phyloP scores from a whole-genome alignment of 345 rosid species.

The Brassica carinata region DNA sequence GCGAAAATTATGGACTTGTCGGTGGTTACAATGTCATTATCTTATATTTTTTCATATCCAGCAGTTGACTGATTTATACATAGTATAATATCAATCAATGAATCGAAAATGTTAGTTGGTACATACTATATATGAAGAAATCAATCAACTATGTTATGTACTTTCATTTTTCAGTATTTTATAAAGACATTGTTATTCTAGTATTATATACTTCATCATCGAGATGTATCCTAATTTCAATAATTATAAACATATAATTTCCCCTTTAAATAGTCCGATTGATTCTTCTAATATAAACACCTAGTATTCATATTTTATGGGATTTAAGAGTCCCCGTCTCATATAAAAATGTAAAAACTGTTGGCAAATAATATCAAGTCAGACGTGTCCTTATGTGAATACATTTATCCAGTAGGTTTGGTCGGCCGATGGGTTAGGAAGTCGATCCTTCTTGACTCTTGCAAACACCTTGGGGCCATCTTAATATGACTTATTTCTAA shows the following conservation, averaged over 20 bases:
- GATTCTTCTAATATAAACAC: neutral
- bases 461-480: slow-evolving; percentile 13
- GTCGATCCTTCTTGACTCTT: slow-evolving; percentile 15
- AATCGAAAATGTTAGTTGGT: neutral
- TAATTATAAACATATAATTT: no score
- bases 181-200: neutral
- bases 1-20: slow-evolving; percentile 14
- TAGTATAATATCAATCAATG: neutral
- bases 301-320: neutral
- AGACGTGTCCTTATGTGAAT: slow-evolving; percentile 2
- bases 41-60: no score
- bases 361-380: slow-evolving; percentile 9
- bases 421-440: slow-evolving; percentile 3
- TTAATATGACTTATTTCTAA: no score
- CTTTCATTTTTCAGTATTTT: neutral
- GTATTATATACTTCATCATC: neutral
- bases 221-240: neutral
- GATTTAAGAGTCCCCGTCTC: neutral
- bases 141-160: neutral
- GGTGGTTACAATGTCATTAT: no score
- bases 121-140: neutral
- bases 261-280: no score
- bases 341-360: neutral
- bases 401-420: slow-evolving; percentile 19
- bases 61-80: neutral